These are phyloP conservation scores for Dissophora globulifera DNA, from an alignment of 192 early-diverging fungal species.

Conservation along the genomic window DNA sequence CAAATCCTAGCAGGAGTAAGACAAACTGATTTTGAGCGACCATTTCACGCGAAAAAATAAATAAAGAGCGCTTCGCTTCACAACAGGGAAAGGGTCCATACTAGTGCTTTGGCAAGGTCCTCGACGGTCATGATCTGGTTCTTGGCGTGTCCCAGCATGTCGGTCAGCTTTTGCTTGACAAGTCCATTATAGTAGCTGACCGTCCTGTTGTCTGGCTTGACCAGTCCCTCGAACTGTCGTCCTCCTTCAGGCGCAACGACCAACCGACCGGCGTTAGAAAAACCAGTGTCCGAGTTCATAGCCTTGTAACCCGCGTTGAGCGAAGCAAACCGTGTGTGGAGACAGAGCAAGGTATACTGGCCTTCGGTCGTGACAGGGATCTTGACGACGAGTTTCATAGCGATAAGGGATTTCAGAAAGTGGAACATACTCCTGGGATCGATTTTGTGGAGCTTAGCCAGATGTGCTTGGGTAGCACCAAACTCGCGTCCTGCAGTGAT, in stretches of 20 bases:
- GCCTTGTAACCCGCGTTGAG: slow-evolving; percentile 57
- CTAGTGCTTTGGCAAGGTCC: slow-evolving; percentile 67
- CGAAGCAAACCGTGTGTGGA: slow-evolving; percentile 64
- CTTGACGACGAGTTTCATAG: slow-evolving; percentile 66
- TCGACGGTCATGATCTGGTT: slow-evolving; percentile 61
- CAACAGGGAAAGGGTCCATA: slow-evolving; percentile 40
- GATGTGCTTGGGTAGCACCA: slow-evolving; percentile 67
- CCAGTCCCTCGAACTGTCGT: slow-evolving; percentile 21
- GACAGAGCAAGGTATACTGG: slow-evolving; percentile 65
- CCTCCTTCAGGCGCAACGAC: slow-evolving; percentile 2
- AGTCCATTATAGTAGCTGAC: slow-evolving; percentile 66
- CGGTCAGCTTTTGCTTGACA: slow-evolving; percentile 64
- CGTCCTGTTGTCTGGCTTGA: slow-evolving; percentile 26
- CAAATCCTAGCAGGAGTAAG: slow-evolving; percentile 33
- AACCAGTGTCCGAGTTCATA: slow-evolving; percentile 44
- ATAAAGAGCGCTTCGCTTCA: too few relatives aligned
- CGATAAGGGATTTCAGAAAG: slow-evolving; percentile 64
- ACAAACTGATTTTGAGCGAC: too few relatives aligned
- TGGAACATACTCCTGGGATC: slow-evolving; percentile 74
- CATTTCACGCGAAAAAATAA: too few relatives aligned
- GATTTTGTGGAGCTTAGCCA: slow-evolving; percentile 62
- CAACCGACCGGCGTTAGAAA: slow-evolving; percentile 13
- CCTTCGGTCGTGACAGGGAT: slow-evolving; percentile 69
- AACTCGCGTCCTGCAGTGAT: slow-evolving; percentile 58
- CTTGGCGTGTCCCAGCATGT: slow-evolving; percentile 61